These are phyloP conservation scores for Murraya paniculata DNA, from an alignment of 345 rosid genomes.

Conservation along the genomic window DNA sequence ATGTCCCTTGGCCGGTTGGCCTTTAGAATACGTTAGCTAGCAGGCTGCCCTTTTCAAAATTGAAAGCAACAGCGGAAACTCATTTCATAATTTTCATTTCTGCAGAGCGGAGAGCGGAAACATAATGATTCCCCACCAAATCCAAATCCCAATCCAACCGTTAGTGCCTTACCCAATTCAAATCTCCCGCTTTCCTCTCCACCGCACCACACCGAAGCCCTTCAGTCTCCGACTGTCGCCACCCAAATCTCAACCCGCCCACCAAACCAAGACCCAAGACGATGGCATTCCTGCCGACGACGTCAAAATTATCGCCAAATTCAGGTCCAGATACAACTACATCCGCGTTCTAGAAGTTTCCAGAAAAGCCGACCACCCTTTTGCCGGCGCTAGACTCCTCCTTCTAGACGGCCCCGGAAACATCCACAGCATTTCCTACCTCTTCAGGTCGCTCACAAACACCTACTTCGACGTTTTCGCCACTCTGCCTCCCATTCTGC, in stretches of 20 bases:
- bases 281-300: slow-evolving; percentile 67
- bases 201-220: slow-evolving; percentile 16
- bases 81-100: background rate
- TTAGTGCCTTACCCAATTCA: slow-evolving; percentile 17
- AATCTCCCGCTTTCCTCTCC: slow-evolving; percentile 17
- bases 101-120: background rate
- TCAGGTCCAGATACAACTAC: slow-evolving; percentile 77
- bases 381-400: slow-evolving; percentile 69
- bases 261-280: slow-evolving; percentile 29
- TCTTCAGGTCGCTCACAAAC: slow-evolving; percentile 55
- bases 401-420: slow-evolving; percentile 84
- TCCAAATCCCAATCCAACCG: slow-evolving; percentile 28
- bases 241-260: slow-evolving; percentile 15
- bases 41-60: too few relatives aligned
- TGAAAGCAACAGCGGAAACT: too few relatives aligned
- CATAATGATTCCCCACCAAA: slow-evolving; percentile 21
- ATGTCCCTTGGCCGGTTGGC: too few relatives aligned
- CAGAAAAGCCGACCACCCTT: slow-evolving; percentile 63
- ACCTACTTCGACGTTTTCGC: slow-evolving; percentile 91
- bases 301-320: slow-evolving; percentile 61
- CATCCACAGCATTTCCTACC: slow-evolving; percentile 87
- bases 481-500: slow-evolving; percentile 67
- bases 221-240: slow-evolving; percentile 13
- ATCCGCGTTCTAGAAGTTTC: slow-evolving; percentile 80
- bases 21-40: too few relatives aligned